Evolutionary conservation across 129 eudicot species (phyloP).

Genomic region (Glebionis coronaria): DNA sequence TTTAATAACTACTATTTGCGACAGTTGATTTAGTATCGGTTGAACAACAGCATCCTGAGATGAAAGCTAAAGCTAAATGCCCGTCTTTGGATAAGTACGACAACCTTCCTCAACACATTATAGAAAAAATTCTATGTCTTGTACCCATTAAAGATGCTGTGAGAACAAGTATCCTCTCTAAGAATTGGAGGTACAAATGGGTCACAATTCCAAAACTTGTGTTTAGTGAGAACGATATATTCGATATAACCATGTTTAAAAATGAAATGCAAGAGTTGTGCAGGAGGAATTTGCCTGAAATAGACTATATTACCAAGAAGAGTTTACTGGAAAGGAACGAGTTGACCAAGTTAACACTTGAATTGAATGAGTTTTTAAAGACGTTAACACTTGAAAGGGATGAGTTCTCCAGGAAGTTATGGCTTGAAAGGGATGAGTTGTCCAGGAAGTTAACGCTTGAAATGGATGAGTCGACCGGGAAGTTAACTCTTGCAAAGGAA

Average conservation of each 20-base stretch:
- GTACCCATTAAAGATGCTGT: neutral
- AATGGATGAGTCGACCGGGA: neutral
- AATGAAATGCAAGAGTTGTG: neutral
- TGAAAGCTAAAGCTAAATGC: neutral
- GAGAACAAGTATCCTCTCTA: conserved; percentile 9
- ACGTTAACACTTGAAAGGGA: no score
- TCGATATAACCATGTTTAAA: neutral
- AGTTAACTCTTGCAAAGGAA: neutral
- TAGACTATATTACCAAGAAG: no score
- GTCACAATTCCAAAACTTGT: neutral
- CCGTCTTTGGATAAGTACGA: neutral
- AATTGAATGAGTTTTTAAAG: neutral
- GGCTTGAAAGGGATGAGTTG: no score
- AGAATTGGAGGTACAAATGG: neutral
- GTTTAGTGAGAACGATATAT: neutral
- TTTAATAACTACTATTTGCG: no score
- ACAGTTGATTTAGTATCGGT: neutral
- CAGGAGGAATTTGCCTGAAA: no score
- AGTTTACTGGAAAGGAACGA: no score
- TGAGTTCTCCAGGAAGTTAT: no score
- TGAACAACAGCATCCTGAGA: neutral
- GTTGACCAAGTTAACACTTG: neutral
- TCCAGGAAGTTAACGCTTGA: neutral
- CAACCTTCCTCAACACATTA: conserved; percentile 10
- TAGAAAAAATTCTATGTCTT: conserved; percentile 6